Conservation (phyloP, 805 yeast species). For the Wickerhamomyces canadensis region DNA sequence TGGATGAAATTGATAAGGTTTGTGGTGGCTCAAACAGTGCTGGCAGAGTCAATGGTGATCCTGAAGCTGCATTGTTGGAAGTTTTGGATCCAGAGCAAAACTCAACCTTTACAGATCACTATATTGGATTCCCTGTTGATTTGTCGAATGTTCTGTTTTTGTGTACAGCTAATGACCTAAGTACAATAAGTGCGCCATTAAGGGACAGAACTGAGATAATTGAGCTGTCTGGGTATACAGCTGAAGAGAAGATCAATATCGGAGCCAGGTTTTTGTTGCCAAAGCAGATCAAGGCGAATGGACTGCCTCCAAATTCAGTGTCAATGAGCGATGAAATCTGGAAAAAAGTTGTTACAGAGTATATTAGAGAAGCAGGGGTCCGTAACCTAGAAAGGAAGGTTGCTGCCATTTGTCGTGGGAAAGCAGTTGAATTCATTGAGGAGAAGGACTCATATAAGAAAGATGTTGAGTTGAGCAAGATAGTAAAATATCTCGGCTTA, state of each 20-base stretch:
- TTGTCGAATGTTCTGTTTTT: constrained; percentile 74
- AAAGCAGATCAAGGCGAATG: constrained; percentile 66
- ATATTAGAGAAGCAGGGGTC: constrained; percentile 85
- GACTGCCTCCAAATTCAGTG: constrained; percentile 44
- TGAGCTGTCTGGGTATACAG: constrained; percentile 73
- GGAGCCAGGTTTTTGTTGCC: constrained; percentile 68
- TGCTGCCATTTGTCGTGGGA: constrained; percentile 73
- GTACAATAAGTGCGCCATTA: constrained; percentile 67
- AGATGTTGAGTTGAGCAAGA: constrained; percentile 43
- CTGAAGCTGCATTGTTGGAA: constrained; percentile 83
- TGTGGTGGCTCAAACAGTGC: constrained; percentile 43
- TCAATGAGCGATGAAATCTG: constrained; percentile 47
- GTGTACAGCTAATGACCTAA: constrained; percentile 80
- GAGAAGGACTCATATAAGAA: constrained; percentile 10
- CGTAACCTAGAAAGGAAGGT: constrained; percentile 71
- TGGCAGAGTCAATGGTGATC: constrained; percentile 66
- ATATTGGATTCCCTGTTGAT: constrained; percentile 80
- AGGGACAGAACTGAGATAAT: constrained; percentile 82
- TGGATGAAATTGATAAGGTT: constrained; percentile 84
- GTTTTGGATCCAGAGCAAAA: constrained; percentile 91
- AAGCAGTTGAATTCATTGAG: constrained; percentile 61
- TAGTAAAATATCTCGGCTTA: constrained; percentile 65
- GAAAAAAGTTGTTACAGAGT: constrained; percentile 55
- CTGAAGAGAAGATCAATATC: constrained; percentile 68
- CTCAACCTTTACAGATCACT: constrained; percentile 70